Evolutionary conservation across 1,284 basidiomycete genomes (phyloP).

Genomic region (Gomphus bonarii): DNA sequence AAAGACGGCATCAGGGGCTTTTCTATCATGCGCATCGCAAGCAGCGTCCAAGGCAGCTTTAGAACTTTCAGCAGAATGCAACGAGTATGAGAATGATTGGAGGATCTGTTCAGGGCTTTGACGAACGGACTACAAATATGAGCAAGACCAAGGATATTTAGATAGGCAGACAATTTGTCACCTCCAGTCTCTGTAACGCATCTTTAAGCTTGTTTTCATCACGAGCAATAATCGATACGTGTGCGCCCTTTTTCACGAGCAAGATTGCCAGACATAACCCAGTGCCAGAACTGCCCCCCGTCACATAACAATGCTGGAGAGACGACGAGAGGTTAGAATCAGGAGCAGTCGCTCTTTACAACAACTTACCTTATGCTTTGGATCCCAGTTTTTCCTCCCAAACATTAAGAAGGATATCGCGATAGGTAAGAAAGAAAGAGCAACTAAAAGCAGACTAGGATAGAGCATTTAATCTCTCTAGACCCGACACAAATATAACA

Average conservation of each 20-base stretch:
- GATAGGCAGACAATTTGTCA: slow-evolving; percentile 18
- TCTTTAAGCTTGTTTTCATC: slow-evolving; percentile 47
- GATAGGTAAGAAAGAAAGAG: background rate
- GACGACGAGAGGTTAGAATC: background rate
- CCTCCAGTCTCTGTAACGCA: slow-evolving; percentile 57
- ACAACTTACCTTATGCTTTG: slow-evolving; percentile 19
- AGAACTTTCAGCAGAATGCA: slow-evolving; percentile 40
- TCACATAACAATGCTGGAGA: background rate
- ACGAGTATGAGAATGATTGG: slow-evolving; percentile 50
- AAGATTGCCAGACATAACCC: slow-evolving; percentile 65
- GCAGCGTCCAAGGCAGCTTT: slow-evolving; percentile 52
- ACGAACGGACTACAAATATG: slow-evolving; percentile 28
- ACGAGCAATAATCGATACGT: slow-evolving; percentile 77
- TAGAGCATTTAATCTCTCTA: background rate
- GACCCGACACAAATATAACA: no score
- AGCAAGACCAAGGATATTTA: background rate
- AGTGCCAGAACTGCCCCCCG: slow-evolving; percentile 70
- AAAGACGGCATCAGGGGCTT: slow-evolving; percentile 65
- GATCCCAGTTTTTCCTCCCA: slow-evolving; percentile 21
- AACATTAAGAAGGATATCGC: slow-evolving; percentile 7
- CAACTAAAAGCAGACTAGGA: background rate
- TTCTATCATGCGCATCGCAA: slow-evolving; percentile 39
- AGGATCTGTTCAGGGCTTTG: slow-evolving; percentile 46
- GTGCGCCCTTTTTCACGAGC: slow-evolving; percentile 61
- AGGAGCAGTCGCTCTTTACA: background rate